These are phyloP conservation scores for Tricholomella constricta DNA, from an alignment of 768 basidiomycete species.

Conservation along the genomic window DNA sequence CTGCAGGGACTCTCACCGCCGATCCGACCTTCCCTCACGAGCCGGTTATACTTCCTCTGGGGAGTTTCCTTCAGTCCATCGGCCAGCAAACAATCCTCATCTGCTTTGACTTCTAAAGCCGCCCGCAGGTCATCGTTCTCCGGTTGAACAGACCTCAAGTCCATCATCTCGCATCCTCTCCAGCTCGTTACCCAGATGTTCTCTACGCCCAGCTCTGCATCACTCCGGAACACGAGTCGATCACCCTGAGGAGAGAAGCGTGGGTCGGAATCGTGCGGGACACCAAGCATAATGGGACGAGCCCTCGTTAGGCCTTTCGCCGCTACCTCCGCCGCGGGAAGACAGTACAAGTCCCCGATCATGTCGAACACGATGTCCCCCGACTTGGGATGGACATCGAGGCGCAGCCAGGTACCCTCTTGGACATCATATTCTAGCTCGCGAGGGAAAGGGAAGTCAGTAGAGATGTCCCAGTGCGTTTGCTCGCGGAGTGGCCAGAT, in stretches of 20 bases:
- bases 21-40: slow-evolving; percentile 59
- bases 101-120: slow-evolving; percentile 36
- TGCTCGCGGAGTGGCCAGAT: slow-evolving; percentile 64
- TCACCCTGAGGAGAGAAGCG: slow-evolving; percentile 72
- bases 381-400: slow-evolving; percentile 69
- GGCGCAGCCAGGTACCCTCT: slow-evolving; percentile 75
- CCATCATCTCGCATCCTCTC: slow-evolving; percentile 66
- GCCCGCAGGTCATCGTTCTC: slow-evolving; percentile 31
- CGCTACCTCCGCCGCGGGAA: slow-evolving; percentile 45
- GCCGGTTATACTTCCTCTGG: slow-evolving; percentile 46
- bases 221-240: slow-evolving; percentile 67
- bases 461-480: slow-evolving; percentile 74
- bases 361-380: slow-evolving; percentile 79
- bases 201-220: slow-evolving; percentile 71
- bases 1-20: slow-evolving; percentile 34
- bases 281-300: slow-evolving; percentile 59
- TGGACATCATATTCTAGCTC: slow-evolving; percentile 64
- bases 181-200: slow-evolving; percentile 75
- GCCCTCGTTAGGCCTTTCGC: slow-evolving; percentile 39
- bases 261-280: slow-evolving; percentile 73
- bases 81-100: slow-evolving; percentile 50
- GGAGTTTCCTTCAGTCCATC: slow-evolving; percentile 53
- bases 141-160: slow-evolving; percentile 40
- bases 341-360: slow-evolving; percentile 73
- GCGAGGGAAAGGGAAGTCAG: slow-evolving; percentile 72